These are phyloP conservation scores for Isoetes taiwanensis DNA, from an alignment of 75 land plant species.

Conservation along the genomic window DNA sequence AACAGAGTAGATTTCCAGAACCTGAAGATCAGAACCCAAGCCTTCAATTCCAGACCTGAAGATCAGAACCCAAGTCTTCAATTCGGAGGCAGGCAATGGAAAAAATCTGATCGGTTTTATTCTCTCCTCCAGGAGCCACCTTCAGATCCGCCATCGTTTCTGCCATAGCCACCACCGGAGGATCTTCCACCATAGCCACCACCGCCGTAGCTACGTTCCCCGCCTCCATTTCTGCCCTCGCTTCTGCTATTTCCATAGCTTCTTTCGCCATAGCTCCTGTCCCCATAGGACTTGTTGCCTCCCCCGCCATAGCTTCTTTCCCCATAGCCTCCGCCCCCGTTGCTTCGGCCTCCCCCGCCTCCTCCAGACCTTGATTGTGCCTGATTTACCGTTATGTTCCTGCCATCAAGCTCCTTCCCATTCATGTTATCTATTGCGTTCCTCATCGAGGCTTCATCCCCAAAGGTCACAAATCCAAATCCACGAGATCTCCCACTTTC, in stretches of 20 bases:
- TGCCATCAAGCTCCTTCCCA: constrained; percentile 61
- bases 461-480: constrained; percentile 58
- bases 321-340: constrained; percentile 18
- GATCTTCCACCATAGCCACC: constrained; percentile 17
- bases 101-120: too few relatives aligned
- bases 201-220: constrained; percentile 10
- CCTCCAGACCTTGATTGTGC: constrained; percentile 42
- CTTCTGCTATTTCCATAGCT: constrained; percentile 15
- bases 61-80: too few relatives aligned
- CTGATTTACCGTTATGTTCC: constrained; percentile 63
- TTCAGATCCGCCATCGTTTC: constrained; percentile 24
- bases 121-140: constrained; percentile 14
- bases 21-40: too few relatives aligned
- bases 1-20: too few relatives aligned
- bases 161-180: constrained; percentile 16
- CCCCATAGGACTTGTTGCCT: background rate
- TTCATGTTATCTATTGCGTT: constrained; percentile 67
- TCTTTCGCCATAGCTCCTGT: constrained; percentile 14
- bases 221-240: constrained; percentile 7
- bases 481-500: constrained; percentile 63
- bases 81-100: too few relatives aligned
- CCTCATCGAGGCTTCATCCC: constrained; percentile 45
- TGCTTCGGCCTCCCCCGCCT: constrained; percentile 37
- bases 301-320: constrained; percentile 22
- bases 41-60: too few relatives aligned